Percentiles rank a stretch among this genome's conserved stretches.
These are phyloP conservation scores for Nakazawaea holstii DNA, from an alignment of 805 yeast species.

Conservation along the genomic window DNA sequence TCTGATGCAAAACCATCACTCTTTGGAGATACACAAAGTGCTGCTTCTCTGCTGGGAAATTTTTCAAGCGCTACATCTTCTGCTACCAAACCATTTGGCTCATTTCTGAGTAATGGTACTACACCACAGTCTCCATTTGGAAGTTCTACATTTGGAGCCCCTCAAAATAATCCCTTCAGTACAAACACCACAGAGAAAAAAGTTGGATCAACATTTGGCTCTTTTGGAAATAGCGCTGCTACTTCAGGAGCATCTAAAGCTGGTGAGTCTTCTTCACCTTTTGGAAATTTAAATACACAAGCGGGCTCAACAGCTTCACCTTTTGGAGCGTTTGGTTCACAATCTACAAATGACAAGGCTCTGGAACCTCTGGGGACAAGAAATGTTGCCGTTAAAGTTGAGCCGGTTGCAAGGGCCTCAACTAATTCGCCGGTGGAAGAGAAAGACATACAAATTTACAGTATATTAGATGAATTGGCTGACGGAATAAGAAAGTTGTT, in stretches of 20 bases:
- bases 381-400: too few species aligned
- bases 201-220: not conserved
- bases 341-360: not conserved
- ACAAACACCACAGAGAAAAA: too few species aligned
- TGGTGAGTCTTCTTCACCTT: not conserved
- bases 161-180: too few species aligned
- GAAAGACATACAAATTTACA: slow-evolving; percentile 17
- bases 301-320: not conserved
- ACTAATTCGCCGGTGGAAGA: not conserved
- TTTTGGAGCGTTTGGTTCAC: not conserved
- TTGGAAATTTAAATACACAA: not conserved
- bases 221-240: not conserved
- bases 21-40: not conserved
- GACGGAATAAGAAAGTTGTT: slow-evolving; percentile 43
- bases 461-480: slow-evolving; percentile 33
- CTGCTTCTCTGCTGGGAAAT: not conserved
- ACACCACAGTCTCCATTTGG: not conserved
- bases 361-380: too few species aligned
- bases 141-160: not conserved
- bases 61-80: slow-evolving; percentile 10
- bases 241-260: slow-evolving; percentile 2
- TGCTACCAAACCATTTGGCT: slow-evolving; percentile 6
- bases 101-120: not conserved
- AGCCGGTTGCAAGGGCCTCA: too few species aligned
- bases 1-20: slow-evolving; percentile 11